These are phyloP conservation scores for Tolypocladium pustulatum DNA, from an alignment of 2,329 filamentous ascomycete genomes.

Conservation along the genomic window DNA sequence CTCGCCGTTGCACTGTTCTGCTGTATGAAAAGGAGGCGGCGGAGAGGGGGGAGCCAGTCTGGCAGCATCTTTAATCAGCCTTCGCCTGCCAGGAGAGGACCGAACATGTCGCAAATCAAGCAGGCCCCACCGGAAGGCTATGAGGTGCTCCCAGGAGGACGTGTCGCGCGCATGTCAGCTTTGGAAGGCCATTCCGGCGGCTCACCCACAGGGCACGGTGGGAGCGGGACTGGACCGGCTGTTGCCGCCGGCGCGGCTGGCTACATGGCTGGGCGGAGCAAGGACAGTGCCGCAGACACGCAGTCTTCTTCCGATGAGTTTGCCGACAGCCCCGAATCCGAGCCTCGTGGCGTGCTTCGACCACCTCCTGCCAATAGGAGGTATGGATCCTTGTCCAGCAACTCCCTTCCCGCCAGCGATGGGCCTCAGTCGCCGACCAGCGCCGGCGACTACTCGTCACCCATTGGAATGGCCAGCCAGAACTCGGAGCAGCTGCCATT, in stretches of 20 bases:
- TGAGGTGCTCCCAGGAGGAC: conserved; percentile 71
- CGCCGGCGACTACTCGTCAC: conserved; percentile 69
- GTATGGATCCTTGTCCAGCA: conserved; percentile 82
- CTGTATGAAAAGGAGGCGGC: conserved; percentile 42
- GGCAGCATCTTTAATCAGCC: conserved; percentile 85
- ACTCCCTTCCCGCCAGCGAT: conserved; percentile 61
- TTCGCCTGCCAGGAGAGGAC: conserved; percentile 52
- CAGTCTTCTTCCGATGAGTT: conserved; percentile 65
- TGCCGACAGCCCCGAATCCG: conserved; percentile 61
- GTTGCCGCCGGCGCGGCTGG: conserved; percentile 27
- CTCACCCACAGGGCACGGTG: conserved; percentile 43
- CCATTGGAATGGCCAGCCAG: conserved; percentile 71
- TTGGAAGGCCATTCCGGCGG: conserved; percentile 65
- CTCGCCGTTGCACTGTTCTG: conserved; percentile 61
- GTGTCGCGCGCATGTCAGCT: conserved; percentile 93
- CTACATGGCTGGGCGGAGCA: conserved; percentile 33
- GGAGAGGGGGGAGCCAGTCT: conserved; percentile 48
- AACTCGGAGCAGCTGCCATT: conserved; percentile 92
- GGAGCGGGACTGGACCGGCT: conserved; percentile 6
- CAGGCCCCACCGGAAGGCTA: conserved; percentile 42
- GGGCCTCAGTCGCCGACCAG: conserved; percentile 66
- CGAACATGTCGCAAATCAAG: conserved; percentile 27
- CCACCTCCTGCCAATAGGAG: conserved; percentile 55
- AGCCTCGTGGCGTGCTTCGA: conserved; percentile 45
- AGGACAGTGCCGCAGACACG: conserved; percentile 32